These are phyloP conservation scores for Microthlaspi erraticum DNA, from an alignment of 345 rosid genomes.

Conservation along the genomic window DNA sequence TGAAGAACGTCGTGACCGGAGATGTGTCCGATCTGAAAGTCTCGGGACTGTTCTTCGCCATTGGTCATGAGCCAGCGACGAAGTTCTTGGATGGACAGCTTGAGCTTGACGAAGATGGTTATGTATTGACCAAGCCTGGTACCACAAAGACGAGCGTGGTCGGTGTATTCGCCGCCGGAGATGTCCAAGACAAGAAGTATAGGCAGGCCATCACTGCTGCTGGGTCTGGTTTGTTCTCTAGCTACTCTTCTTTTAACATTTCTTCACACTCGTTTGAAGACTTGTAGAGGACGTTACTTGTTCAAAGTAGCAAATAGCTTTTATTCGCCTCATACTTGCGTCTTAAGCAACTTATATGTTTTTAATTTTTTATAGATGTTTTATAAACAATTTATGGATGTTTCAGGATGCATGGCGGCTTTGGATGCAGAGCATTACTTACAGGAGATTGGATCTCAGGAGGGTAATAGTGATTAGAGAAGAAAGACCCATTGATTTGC, in stretches of 20 bases:
- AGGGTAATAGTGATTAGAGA: slow-evolving; percentile 60
- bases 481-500: background rate
- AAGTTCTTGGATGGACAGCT: slow-evolving; percentile 87
- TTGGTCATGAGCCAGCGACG: slow-evolving; percentile 98
- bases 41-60: slow-evolving; percentile 89
- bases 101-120: slow-evolving; percentile 82
- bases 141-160: slow-evolving; percentile 80
- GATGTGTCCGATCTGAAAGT: slow-evolving; percentile 74
- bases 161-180: slow-evolving; percentile 96
- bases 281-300: background rate
- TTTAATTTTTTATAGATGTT: no score
- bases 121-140: slow-evolving; percentile 77
- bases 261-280: background rate
- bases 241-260: background rate
- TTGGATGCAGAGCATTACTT: slow-evolving; percentile 96
- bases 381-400: slow-evolving; percentile 11
- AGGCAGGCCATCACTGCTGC: slow-evolving; percentile 98
- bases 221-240: slow-evolving; percentile 69
- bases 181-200: slow-evolving; percentile 99
- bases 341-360: slow-evolving; percentile 6
- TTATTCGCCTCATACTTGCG: background rate
- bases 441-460: slow-evolving; percentile 76
- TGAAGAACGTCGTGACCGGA: slow-evolving; percentile 75
- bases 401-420: slow-evolving; percentile 98
- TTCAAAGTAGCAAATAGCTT: background rate